Base-by-base conservation (phyloP, 2,329 filamentous ascomycete species). In the Acephala macrosclerotiorum region DNA sequence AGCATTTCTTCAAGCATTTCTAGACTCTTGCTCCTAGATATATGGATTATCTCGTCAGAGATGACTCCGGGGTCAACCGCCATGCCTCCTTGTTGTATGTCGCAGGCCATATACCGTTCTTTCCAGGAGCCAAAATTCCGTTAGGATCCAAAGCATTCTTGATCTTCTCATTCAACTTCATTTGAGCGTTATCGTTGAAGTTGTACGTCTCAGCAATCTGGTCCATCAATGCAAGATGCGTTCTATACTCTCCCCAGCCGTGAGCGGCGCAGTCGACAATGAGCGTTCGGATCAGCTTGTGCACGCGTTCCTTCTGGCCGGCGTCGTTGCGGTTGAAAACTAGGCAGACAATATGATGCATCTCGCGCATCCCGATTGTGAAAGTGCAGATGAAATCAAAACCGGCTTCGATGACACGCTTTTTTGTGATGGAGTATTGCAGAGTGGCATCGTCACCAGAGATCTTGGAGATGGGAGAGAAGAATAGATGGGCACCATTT, bases 301-400 rank as follows among this genome's bases (percentile, higher is more conserved):
- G 74, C 12, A 78, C 78, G 60, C 77, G 75, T 22, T 76, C 68
- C 68, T 82, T 79, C 56, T 73, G 69, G 0, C 80, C 77, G 0
- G 76, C 69, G 38, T 83, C 77, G 42, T 78, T 77, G 5, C 80
- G 77, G 66, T 87, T 79, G 71, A 83, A 87, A 16, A 86, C 79
- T 49, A 87, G 82, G 64, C 83, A 83, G 2, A 85, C 80, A 64
- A 87, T 86, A 71, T 85, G 81, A 72, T 86, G 84, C 79, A 86
- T 85, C 73, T 86, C 84, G 12, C 84, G 78, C 67, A 11, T 64
- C 0, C 83, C 83, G 5, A 86, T 79, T 55, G 79, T 80, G 59
- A 86, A 83, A 1, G 82, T 82, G 2, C 80, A 80, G 63, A 86
- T 82, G 58, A 85, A 80, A 69, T 86, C 83, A 60, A 86, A 79